Percentiles rank a stretch among this genome's conserved stretches.
These are phyloP conservation scores for Brettanomyces bruxellensis DNA, from an alignment of 805 yeast genomes.

Conservation along the genomic window DNA sequence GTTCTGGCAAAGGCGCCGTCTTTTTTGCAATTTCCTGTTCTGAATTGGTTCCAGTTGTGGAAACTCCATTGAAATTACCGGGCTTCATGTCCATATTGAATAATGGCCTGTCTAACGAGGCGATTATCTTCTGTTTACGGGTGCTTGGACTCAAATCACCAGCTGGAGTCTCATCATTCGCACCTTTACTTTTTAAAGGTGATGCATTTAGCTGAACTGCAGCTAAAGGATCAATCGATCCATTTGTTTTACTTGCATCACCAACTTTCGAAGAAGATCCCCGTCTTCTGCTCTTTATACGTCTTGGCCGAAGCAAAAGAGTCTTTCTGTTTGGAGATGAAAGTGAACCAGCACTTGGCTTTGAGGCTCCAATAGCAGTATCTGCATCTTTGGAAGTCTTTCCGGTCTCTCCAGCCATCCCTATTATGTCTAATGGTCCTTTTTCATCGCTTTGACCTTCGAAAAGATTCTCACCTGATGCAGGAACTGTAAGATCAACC, in stretches of 20 bases:
- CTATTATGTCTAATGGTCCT: slow-evolving; percentile 15
- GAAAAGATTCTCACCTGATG: slow-evolving; percentile 11
- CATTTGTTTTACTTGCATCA: not conserved
- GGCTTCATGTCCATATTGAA: slow-evolving; percentile 30
- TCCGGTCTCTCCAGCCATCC: slow-evolving; percentile 5
- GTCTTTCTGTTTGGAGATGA: slow-evolving; percentile 32
- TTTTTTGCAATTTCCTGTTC: not conserved
- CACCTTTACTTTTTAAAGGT: not conserved
- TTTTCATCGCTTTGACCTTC: slow-evolving; percentile 6
- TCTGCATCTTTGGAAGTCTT: not conserved
- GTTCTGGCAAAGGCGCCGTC: not conserved
- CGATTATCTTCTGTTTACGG: slow-evolving; percentile 9
- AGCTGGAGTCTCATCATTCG: not conserved
- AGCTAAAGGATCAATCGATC: not conserved
- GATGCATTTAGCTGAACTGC: not conserved
- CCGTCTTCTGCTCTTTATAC: slow-evolving; percentile 27
- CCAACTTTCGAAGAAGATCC: not conserved
- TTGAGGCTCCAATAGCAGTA: not conserved
- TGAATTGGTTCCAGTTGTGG: not conserved
- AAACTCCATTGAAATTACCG: not conserved
- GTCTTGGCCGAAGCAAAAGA: slow-evolving; percentile 38
- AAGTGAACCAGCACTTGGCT: not conserved
- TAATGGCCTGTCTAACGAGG: slow-evolving; percentile 40
- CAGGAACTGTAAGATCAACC: slow-evolving; percentile 6
- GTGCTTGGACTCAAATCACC: slow-evolving; percentile 16